Percentiles rank a stretch among this genome's conserved stretches.
Conservation (phyloP, 2,329 filamentous ascomycete genomes). For the Parastagonospora avenae region DNA sequence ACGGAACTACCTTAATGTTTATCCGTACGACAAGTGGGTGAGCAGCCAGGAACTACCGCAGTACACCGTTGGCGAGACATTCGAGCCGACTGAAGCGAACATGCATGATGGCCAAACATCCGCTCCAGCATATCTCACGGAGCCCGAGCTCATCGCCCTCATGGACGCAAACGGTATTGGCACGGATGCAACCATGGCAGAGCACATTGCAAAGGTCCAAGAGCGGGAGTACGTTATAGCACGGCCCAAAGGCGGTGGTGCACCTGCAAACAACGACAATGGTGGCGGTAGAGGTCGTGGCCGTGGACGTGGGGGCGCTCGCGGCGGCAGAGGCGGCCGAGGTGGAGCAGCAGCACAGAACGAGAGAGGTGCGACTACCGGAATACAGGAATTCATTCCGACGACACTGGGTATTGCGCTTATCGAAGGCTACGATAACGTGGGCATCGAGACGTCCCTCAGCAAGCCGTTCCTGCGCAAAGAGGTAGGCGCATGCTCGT, state of each 20-base stretch:
- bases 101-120: conserved; percentile 91
- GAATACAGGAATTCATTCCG: conserved; percentile 86
- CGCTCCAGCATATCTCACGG: conserved; percentile 84
- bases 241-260: conserved; percentile 53
- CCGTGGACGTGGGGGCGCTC: conserved; percentile 42
- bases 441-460: conserved; percentile 89
- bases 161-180: conserved; percentile 99
- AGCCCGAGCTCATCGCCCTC: conserved; percentile 90
- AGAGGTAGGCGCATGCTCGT: conserved; percentile 58
- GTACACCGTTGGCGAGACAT: conserved; percentile 78
- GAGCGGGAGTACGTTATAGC: conserved; percentile 83
- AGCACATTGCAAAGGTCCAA: conserved; percentile 96
- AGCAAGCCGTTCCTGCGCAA: conserved; percentile 96
- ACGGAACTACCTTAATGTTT: conserved; percentile 93
- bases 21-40: conserved; percentile 95
- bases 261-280: conserved; percentile 41
- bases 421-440: conserved; percentile 91
- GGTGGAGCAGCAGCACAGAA: conserved; percentile 46
- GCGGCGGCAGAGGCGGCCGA: conserved; percentile 51
- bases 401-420: conserved; percentile 89
- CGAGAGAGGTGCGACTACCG: conserved; percentile 51
- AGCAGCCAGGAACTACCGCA: conserved; percentile 81
- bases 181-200: conserved; percentile 98
- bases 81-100: conserved; percentile 85
- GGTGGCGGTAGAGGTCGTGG: conserved; percentile 53